These are phyloP conservation scores for Skeletonema marinoi DNA, from an alignment of 108 stramenopile species.

Conservation along the genomic window DNA sequence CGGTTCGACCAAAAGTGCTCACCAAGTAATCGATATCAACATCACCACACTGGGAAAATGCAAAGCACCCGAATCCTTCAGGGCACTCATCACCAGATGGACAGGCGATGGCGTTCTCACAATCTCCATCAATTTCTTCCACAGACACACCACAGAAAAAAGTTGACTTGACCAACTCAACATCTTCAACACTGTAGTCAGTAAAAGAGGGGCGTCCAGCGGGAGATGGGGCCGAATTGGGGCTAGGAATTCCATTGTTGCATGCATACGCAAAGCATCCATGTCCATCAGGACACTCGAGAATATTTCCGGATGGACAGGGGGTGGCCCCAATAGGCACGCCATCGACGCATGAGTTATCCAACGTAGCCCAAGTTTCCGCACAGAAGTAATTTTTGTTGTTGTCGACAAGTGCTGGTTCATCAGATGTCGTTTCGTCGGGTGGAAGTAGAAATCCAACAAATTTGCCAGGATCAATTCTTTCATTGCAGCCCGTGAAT, in stretches of 20 bases:
- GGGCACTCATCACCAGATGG: conserved; percentile 28
- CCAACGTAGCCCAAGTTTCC: conserved; percentile 35
- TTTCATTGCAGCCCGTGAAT: conserved; percentile 42
- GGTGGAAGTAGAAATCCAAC: conserved; percentile 42
- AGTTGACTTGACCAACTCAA: conserved; percentile 23
- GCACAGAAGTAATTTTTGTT: conserved; percentile 26
- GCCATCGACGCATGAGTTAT: conserved; percentile 37
- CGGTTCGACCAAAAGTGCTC: conserved; percentile 43
- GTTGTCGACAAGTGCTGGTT: not conserved
- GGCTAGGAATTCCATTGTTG: conserved; percentile 18
- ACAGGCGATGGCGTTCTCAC: conserved; percentile 23
- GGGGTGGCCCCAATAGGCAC: conserved; percentile 35
- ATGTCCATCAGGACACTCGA: conserved; percentile 36
- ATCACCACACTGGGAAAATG: conserved; percentile 27
- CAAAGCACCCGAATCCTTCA: conserved; percentile 20
- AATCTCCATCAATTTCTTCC: conserved; percentile 41
- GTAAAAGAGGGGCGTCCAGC: not conserved
- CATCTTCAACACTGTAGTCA: not conserved
- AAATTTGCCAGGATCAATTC: conserved; percentile 47
- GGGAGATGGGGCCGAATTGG: conserved; percentile 12
- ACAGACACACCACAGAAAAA: conserved; percentile 44
- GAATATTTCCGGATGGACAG: conserved; percentile 44
- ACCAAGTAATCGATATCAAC: conserved; percentile 37
- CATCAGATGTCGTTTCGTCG: not conserved
- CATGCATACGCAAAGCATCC: conserved; percentile 49